Conservation (phyloP, 768 basidiomycete genomes). For the Kondoa malvinella region DNA sequence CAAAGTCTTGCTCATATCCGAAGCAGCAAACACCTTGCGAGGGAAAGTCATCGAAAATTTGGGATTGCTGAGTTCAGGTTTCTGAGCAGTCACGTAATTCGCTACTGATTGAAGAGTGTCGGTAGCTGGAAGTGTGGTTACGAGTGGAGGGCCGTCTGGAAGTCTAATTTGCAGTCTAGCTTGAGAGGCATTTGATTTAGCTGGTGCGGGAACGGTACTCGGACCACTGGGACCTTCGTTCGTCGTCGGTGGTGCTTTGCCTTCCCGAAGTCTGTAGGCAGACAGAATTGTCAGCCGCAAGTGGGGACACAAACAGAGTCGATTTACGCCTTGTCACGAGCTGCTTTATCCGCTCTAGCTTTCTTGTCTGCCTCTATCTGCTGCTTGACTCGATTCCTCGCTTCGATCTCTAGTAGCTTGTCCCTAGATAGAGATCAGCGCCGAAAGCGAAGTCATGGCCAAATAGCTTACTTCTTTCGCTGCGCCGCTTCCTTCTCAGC, state of each 20-base stretch:
- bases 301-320: background rate
- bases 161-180: constrained; percentile 69
- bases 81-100: constrained; percentile 16
- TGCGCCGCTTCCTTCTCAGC: constrained; percentile 51
- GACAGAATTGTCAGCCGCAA: background rate
- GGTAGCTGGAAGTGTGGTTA: constrained; percentile 33
- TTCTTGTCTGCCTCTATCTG: constrained; percentile 91
- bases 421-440: constrained; percentile 37
- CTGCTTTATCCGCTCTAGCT: constrained; percentile 68
- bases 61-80: constrained; percentile 5
- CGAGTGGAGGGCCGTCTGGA: constrained; percentile 64
- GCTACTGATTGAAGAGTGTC: constrained; percentile 21
- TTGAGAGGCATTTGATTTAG: constrained; percentile 19
- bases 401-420: constrained; percentile 73
- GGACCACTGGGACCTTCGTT: constrained; percentile 16
- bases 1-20: constrained; percentile 17
- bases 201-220: constrained; percentile 33
- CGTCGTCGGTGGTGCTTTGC: constrained; percentile 43
- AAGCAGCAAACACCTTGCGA: constrained; percentile 8
- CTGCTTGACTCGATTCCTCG: constrained; percentile 68
- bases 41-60: constrained; percentile 17
- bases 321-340: constrained; percentile 59
- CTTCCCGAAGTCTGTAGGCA: constrained; percentile 1
- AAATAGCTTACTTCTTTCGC: constrained; percentile 55
- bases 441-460: background rate